These are phyloP conservation scores for Coemansia sp. DNA, from an alignment of 192 early-diverging fungal genomes.

Conservation along the genomic window DNA sequence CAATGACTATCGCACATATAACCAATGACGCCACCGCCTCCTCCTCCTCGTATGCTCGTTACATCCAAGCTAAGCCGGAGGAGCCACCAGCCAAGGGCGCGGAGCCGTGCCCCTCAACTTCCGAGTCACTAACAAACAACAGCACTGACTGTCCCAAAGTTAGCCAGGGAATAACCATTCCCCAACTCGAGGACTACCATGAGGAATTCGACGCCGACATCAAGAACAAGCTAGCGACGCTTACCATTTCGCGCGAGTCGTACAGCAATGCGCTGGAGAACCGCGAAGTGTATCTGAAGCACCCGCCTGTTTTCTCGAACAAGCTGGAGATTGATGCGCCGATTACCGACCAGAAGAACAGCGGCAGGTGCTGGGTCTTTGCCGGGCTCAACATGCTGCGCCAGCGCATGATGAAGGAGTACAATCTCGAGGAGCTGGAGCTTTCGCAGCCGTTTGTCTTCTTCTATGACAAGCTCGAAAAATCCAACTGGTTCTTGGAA, in stretches of 20 bases:
- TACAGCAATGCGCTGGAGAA: slow-evolving; percentile 61
- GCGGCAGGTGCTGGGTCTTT: slow-evolving; percentile 83
- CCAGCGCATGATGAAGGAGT: slow-evolving; percentile 66
- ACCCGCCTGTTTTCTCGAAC: slow-evolving; percentile 42
- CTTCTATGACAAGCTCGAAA: slow-evolving; percentile 79
- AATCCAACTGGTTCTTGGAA: slow-evolving; percentile 80
- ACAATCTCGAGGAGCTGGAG: slow-evolving; percentile 77
- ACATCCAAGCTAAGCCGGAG: slow-evolving; percentile 36
- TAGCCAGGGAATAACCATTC: slow-evolving; percentile 10
- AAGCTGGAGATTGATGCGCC: slow-evolving; percentile 53
- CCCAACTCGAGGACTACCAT: slow-evolving; percentile 37
- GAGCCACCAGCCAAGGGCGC: not conserved
- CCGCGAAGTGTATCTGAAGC: slow-evolving; percentile 45
- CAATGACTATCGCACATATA: slow-evolving; percentile 45
- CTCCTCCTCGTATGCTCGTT: slow-evolving; percentile 45
- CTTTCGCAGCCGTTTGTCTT: slow-evolving; percentile 75
- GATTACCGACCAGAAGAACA: slow-evolving; percentile 72
- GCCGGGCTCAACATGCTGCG: slow-evolving; percentile 75
- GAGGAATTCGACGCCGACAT: slow-evolving; percentile 58
- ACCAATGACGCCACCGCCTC: slow-evolving; percentile 1
- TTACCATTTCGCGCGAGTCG: slow-evolving; percentile 62
- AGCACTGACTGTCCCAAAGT: not conserved
- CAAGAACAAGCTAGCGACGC: slow-evolving; percentile 69
- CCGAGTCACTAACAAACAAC: slow-evolving; percentile 20
- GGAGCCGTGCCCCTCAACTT: not conserved